These are phyloP conservation scores for Parascedosporium putredinis DNA, from an alignment of 2,329 filamentous ascomycete species.

Conservation along the genomic window DNA sequence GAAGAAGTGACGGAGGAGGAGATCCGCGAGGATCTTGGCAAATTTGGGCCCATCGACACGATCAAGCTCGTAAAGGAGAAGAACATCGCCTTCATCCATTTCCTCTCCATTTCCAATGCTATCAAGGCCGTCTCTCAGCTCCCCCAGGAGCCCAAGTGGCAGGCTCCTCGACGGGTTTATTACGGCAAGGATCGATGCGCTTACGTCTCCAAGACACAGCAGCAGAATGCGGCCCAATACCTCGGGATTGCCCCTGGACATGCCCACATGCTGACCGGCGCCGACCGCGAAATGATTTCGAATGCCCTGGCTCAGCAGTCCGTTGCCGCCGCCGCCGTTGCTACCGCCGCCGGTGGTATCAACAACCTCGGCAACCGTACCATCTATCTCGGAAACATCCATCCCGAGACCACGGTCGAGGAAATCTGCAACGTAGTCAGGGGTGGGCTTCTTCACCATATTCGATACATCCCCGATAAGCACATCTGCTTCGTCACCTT, in stretches of 20 bases:
- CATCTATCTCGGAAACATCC: constrained; percentile 96
- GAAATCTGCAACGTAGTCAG: constrained; percentile 99
- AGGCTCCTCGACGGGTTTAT: constrained; percentile 88
- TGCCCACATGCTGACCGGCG: constrained; percentile 89
- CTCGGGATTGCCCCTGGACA: constrained; percentile 94
- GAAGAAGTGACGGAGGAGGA: constrained; percentile 89
- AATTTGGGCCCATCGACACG: constrained; percentile 93
- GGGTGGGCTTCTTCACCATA: constrained; percentile 90
- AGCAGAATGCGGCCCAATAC: constrained; percentile 98
- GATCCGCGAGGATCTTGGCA: constrained; percentile 85
- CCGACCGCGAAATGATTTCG: constrained; percentile 92
- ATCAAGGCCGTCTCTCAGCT: constrained; percentile 97
- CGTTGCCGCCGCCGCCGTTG: constrained; percentile 89
- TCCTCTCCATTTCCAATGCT: constrained; percentile 91
- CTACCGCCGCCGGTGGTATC: constrained; percentile 90
- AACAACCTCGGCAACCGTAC: constrained; percentile 97
- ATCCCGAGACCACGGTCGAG: constrained; percentile 96
- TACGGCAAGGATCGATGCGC: constrained; percentile 98
- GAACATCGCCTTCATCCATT: constrained; percentile 95
- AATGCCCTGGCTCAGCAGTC: constrained; percentile 95
- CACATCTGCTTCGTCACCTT: constrained; percentile 99
- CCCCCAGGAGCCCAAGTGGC: constrained; percentile 94
- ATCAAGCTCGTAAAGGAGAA: constrained; percentile 98
- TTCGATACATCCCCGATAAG: constrained; percentile 98
- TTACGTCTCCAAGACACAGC: constrained; percentile 98